Percentiles rank a stretch among this genome's conserved stretches.
phyloP scores from a whole-genome alignment of 495 filamentous ascomycete genomes.

The Aspergillus conjunctus region DNA sequence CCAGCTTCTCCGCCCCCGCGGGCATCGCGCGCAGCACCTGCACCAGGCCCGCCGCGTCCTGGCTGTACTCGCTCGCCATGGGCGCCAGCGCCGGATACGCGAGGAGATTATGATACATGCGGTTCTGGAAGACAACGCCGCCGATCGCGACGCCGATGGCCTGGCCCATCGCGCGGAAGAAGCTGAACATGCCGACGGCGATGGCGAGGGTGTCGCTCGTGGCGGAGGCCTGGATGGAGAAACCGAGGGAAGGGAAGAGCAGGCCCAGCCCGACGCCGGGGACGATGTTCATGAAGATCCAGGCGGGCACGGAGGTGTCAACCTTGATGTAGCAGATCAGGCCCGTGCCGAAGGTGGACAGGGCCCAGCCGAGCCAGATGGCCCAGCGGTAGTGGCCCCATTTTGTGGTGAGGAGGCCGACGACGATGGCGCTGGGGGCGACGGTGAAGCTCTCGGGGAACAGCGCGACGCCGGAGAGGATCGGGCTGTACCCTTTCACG shows the following conservation, averaged over 20 bases:
- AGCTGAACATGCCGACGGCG: constrained; percentile 55
- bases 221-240: constrained; percentile 52
- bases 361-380: constrained; percentile 55
- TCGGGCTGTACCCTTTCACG: constrained; percentile 51
- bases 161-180: constrained; percentile 58
- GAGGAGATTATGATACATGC: constrained; percentile 51
- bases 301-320: constrained; percentile 44
- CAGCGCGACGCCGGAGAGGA: constrained; percentile 48
- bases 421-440: constrained; percentile 50
- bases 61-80: constrained; percentile 52
- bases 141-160: constrained; percentile 58
- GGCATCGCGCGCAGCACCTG: constrained; percentile 59
- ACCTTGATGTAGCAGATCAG: constrained; percentile 50
- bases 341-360: constrained; percentile 52
- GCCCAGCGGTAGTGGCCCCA: constrained; percentile 54
- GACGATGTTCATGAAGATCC: constrained; percentile 53
- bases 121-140: constrained; percentile 64
- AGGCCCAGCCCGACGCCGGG: constrained; percentile 54
- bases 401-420: constrained; percentile 45
- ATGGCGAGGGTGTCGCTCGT: constrained; percentile 46
- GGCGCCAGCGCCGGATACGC: constrained; percentile 45
- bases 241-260: constrained; percentile 49
- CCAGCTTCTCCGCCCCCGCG: constrained; percentile 37
- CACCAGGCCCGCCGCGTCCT: constrained; percentile 62
- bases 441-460: constrained; percentile 57